These are phyloP conservation scores for Wickerhamiella domercqiae DNA, from an alignment of 805 yeast species.

Conservation along the genomic window DNA sequence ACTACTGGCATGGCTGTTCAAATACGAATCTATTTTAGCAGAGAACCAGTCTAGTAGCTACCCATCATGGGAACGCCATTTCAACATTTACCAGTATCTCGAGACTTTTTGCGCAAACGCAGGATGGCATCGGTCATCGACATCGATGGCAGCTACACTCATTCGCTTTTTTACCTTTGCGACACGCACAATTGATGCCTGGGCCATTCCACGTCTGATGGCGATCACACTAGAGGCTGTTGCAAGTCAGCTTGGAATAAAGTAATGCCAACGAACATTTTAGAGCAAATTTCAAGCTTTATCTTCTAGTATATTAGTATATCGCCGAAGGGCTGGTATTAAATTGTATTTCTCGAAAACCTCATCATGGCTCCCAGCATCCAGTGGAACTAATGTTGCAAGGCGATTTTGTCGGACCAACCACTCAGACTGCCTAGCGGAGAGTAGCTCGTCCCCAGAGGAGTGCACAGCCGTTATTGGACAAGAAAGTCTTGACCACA, in stretches of 20 bases:
- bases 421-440: slow-evolving; percentile 32
- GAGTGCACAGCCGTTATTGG: slow-evolving; percentile 34
- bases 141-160: not conserved
- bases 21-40: not conserved
- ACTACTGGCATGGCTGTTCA: not conserved
- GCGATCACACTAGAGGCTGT: no score
- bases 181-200: not conserved
- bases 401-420: slow-evolving; percentile 4
- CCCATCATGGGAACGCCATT: not conserved
- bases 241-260: not conserved
- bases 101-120: not conserved
- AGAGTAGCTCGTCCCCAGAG: slow-evolving; percentile 47
- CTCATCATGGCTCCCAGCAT: slow-evolving; percentile 41
- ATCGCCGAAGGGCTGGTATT: not conserved
- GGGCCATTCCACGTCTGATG: not conserved
- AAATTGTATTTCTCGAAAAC: slow-evolving; percentile 29
- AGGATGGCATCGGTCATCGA: not conserved
- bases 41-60: not conserved
- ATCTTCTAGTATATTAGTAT: no score
- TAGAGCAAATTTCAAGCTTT: no score
- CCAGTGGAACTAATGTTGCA: slow-evolving; percentile 6
- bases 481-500: slow-evolving; percentile 4
- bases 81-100: not conserved
- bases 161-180: not conserved
- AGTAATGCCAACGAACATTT: no score